Conservation (phyloP, 768 basidiomycete genomes). For the Omphalotus guepiniiformis region DNA sequence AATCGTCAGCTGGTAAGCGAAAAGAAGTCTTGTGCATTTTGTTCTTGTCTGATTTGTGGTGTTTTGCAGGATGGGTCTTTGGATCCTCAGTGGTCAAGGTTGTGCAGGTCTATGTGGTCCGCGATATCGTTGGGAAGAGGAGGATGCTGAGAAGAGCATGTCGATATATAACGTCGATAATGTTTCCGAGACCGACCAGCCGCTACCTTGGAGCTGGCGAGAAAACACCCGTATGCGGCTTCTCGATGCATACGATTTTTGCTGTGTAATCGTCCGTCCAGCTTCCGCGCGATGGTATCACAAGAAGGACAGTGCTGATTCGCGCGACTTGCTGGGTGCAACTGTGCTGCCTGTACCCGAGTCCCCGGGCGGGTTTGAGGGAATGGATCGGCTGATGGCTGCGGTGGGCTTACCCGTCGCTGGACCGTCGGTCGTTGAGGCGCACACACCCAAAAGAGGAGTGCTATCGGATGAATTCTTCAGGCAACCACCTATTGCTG, state of each 20-base stretch:
- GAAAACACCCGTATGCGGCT: constrained; percentile 66
- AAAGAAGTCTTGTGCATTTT: neutral
- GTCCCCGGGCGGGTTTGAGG: constrained; percentile 37
- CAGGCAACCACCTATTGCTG: constrained; percentile 38
- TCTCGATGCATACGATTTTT: constrained; percentile 80
- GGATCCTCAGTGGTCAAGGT: constrained; percentile 71
- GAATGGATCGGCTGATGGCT: constrained; percentile 57
- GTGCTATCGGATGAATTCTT: constrained; percentile 67
- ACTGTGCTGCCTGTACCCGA: constrained; percentile 15
- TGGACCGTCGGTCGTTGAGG: constrained; percentile 16
- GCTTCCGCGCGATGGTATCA: constrained; percentile 28
- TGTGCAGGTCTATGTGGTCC: constrained; percentile 85
- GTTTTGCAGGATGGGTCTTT: constrained; percentile 62
- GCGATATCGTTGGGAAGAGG: constrained; percentile 81
- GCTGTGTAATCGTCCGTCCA: constrained; percentile 37
- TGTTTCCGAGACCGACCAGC: constrained; percentile 38
- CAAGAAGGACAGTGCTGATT: constrained; percentile 25
- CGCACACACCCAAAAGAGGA: constrained; percentile 43
- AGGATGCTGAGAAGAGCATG: constrained; percentile 55
- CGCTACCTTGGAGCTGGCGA: constrained; percentile 78
- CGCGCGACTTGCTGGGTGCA: constrained; percentile 18
- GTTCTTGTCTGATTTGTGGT: neutral
- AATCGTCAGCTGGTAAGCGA: constrained; percentile 61
- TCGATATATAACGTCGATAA: constrained; percentile 46
- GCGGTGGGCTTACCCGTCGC: constrained; percentile 45